phyloP scores from a whole-genome alignment of 2,329 filamentous ascomycete species.

The Aspergillus sp. region DNA sequence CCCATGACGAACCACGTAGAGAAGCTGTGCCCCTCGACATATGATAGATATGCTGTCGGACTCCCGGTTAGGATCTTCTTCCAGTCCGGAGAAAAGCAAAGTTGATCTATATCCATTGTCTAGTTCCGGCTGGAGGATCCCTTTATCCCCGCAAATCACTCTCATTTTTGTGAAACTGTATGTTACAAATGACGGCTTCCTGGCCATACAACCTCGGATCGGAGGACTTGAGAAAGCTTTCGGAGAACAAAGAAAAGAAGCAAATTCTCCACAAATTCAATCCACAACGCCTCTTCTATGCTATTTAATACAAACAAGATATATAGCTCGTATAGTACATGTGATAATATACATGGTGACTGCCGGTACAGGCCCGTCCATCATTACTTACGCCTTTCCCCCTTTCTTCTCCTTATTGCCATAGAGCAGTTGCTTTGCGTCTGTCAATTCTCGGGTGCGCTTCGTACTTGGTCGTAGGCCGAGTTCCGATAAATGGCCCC shows the following conservation, averaged over 20 bases:
- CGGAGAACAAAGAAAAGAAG: background rate
- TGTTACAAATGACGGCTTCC: background rate
- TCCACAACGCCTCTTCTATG: background rate
- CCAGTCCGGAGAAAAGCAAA: too few species aligned
- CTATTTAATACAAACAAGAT: background rate
- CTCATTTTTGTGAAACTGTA: background rate
- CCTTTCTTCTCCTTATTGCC: slow-evolving; percentile 11
- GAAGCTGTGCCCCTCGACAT: background rate
- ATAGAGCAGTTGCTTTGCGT: slow-evolving; percentile 31
- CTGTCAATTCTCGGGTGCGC: slow-evolving; percentile 27
- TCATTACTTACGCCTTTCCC: background rate
- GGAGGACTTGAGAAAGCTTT: background rate
- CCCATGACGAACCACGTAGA: background rate
- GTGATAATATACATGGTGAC: slow-evolving; percentile 4
- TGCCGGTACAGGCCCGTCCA: too few species aligned
- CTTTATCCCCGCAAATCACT: background rate
- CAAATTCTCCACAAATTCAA: background rate
- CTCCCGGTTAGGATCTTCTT: background rate
- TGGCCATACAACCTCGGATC: background rate
- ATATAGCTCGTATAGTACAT: background rate
- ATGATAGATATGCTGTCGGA: background rate
- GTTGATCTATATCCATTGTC: too few species aligned
- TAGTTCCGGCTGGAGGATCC: too few species aligned
- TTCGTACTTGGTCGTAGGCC: slow-evolving; percentile 61
- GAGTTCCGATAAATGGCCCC: slow-evolving; percentile 48